phyloP scores from a whole-genome alignment of 1,139 yeast species.

The Lodderomyces oxycetoniae region DNA sequence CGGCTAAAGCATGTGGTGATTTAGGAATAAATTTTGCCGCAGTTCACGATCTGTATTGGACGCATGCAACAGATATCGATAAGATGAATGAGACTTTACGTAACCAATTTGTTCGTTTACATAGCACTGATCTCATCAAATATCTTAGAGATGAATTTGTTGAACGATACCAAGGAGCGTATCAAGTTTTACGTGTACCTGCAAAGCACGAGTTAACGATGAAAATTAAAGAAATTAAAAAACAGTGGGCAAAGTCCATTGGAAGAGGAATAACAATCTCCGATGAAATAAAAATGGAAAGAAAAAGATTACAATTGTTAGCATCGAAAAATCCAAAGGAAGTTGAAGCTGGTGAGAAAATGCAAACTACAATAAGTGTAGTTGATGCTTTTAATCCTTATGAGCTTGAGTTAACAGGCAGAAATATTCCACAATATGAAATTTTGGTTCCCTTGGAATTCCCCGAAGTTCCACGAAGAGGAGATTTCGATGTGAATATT shows the following conservation, averaged over 20 bases:
- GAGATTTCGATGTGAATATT: conserved; percentile 73
- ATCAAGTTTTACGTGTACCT: conserved; percentile 57
- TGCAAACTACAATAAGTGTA: conserved; percentile 74
- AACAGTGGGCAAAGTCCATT: conserved; percentile 43
- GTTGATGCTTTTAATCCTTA: conserved; percentile 40
- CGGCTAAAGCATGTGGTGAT: conserved; percentile 76
- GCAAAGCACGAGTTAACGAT: conserved; percentile 49
- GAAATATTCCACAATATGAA: conserved; percentile 20
- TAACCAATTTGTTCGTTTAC: conserved; percentile 74
- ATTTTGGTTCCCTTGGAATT: conserved; percentile 59
- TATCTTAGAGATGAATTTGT: conserved; percentile 75
- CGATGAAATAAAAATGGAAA: conserved; percentile 74
- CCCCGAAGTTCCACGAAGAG: conserved; percentile 76
- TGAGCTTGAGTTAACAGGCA: conserved; percentile 12
- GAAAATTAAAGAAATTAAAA: conserved; percentile 48
- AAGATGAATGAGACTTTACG: conserved; percentile 69
- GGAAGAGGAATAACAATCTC: conserved; percentile 59
- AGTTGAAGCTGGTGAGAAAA: conserved; percentile 47
- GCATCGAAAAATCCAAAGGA: conserved; percentile 49
- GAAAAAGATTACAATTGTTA: conserved; percentile 53
- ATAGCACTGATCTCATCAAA: conserved; percentile 65
- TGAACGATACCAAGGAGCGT: conserved; percentile 67
- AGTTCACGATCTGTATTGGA: conserved; percentile 98
- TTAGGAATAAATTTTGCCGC: conserved; percentile 78
- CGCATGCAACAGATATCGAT: conserved; percentile 85